Conservation (phyloP, 768 basidiomycete species). For the Porphyrellus cyaneotinctus region DNA sequence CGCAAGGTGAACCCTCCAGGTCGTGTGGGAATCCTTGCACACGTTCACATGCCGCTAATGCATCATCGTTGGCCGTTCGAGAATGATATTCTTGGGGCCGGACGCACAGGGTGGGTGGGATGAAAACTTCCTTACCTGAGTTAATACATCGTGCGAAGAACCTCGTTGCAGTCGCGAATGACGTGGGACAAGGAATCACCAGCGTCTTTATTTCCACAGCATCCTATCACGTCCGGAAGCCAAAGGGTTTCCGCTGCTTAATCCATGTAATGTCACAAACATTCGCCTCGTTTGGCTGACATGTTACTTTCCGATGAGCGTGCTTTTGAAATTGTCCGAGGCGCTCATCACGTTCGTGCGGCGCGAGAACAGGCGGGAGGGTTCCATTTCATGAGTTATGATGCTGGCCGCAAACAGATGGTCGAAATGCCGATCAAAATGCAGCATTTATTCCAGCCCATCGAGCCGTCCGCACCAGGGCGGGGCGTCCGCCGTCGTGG, state of each 20-base stretch:
- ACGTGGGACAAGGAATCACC: neutral
- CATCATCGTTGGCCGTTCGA: too few relatives aligned
- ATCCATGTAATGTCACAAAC: neutral
- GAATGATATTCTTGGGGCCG: too few relatives aligned
- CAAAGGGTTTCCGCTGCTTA: neutral
- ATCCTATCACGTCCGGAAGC: neutral
- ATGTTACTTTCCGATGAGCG: neutral
- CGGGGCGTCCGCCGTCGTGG: neutral
- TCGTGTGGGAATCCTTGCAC: neutral
- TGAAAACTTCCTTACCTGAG: neutral
- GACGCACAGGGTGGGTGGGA: neutral
- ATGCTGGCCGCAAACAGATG: neutral
- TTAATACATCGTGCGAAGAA: neutral
- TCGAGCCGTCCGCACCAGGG: neutral
- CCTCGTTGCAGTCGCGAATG: neutral
- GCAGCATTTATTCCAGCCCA: neutral
- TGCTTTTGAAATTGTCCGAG: neutral
- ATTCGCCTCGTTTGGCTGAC: neutral
- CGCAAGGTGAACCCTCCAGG: neutral
- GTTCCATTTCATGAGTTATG: slow-evolving; percentile 5
- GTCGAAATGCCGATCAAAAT: slow-evolving; percentile 11
- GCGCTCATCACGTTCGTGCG: neutral
- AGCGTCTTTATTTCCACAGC: neutral
- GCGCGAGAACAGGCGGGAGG: neutral
- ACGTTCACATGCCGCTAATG: too few relatives aligned